These are phyloP conservation scores for Aechmea fasciata DNA, from an alignment of 176 grass and related monocot genomes.

Conservation along the genomic window DNA sequence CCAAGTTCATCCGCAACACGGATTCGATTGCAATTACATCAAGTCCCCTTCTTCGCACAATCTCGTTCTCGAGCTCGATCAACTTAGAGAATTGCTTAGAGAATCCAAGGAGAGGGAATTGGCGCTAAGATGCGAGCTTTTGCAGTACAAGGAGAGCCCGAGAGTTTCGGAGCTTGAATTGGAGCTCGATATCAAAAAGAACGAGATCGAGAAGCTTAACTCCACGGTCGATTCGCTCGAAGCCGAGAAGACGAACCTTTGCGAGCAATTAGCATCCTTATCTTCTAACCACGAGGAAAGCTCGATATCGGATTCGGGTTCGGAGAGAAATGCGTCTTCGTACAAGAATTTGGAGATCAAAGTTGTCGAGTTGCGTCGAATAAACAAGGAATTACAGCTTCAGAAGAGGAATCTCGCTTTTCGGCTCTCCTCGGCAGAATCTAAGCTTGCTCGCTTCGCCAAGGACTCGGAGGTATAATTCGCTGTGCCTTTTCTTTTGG, in stretches of 20 bases:
- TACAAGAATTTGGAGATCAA: conserved; percentile 69
- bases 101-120: conserved; percentile 91
- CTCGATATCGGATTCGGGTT: conserved; percentile 31
- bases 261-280: conserved; percentile 55
- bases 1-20: conserved; percentile 77
- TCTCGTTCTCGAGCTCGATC: conserved; percentile 89
- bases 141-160: conserved; percentile 63
- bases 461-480: conserved; percentile 74
- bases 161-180: conserved; percentile 72
- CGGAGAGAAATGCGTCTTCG: conserved; percentile 30
- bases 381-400: conserved; percentile 98
- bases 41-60: conserved; percentile 81
- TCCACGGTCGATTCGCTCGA: conserved; percentile 44
- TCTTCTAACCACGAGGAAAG: conserved; percentile 52
- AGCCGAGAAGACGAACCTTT: conserved; percentile 59
- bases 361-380: conserved; percentile 68
- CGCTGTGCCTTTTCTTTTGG: conserved; percentile 13
- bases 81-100: conserved; percentile 65
- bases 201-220: conserved; percentile 54
- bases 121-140: conserved; percentile 53
- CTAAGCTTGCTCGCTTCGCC: conserved; percentile 67
- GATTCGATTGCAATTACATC: conserved; percentile 55
- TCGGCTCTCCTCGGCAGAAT: conserved; percentile 84
- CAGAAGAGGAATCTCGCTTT: conserved; percentile 82
- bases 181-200: conserved; percentile 59